Percentiles rank a stretch among this genome's conserved stretches.
Evolutionary conservation across 352 stramenopile genomes (phyloP).

Genomic region (Pythium aristosporum): DNA sequence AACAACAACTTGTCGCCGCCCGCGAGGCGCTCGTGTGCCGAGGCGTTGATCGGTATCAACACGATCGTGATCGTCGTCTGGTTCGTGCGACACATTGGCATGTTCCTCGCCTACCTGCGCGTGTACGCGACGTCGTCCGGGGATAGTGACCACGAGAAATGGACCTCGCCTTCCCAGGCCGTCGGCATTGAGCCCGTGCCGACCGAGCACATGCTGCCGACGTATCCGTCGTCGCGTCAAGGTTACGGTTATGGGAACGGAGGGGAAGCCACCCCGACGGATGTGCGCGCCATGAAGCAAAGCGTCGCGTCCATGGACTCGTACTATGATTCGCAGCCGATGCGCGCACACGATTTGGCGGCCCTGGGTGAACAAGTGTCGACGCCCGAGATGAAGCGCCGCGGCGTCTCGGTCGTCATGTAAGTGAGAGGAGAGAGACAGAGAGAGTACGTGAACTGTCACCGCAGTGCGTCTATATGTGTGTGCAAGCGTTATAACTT

Average conservation of each 20-base stretch:
- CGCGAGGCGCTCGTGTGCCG: slow-evolving; percentile 38
- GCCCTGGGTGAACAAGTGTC: slow-evolving; percentile 7
- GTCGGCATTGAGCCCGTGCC: slow-evolving; percentile 3
- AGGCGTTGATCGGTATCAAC: slow-evolving; percentile 67
- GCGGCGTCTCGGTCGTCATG: slow-evolving; percentile 13
- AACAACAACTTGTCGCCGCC: slow-evolving; percentile 53
- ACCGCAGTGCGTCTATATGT: not conserved
- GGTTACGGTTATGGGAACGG: too few species aligned
- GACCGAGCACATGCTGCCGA: slow-evolving; percentile 13
- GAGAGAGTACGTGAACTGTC: too few species aligned
- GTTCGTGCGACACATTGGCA: slow-evolving; percentile 36
- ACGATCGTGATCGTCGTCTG: slow-evolving; percentile 24
- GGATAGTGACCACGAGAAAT: slow-evolving; percentile 30
- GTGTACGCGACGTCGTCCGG: slow-evolving; percentile 41
- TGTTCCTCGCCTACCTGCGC: slow-evolving; percentile 43
- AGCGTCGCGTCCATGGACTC: not conserved
- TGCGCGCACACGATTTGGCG: not conserved
- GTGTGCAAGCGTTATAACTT: too few species aligned
- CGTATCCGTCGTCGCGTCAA: not conserved
- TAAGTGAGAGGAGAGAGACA: not conserved
- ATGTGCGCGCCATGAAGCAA: slow-evolving; percentile 3
- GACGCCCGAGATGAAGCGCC: slow-evolving; percentile 13
- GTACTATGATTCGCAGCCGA: not conserved
- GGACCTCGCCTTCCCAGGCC: slow-evolving; percentile 9
- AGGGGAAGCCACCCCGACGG: too few species aligned